Conservation (phyloP, 2,329 filamentous ascomycete species). For the Diaporthe aspalathi region DNA sequence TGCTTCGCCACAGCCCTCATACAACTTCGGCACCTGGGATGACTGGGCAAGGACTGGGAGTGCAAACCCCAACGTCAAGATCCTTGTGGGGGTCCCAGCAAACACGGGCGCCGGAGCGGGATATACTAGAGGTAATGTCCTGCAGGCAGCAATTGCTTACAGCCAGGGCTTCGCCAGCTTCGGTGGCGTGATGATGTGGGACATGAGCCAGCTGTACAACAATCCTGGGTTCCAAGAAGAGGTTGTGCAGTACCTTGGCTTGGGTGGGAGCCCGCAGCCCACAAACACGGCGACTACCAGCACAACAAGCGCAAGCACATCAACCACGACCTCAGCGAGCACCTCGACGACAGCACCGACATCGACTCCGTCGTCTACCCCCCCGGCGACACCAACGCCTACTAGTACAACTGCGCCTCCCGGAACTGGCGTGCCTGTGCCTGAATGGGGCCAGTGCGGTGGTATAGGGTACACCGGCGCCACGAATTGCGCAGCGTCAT, state of each 20-base stretch:
- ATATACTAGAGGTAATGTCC: constrained; percentile 60
- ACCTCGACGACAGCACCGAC: constrained; percentile 25
- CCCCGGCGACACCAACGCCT: constrained; percentile 14
- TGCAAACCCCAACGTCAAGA: constrained; percentile 69
- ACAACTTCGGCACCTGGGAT: constrained; percentile 74
- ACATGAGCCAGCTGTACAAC: constrained; percentile 69
- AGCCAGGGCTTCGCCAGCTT: constrained; percentile 68
- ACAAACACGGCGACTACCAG: constrained; percentile 35
- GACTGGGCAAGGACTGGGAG: constrained; percentile 70
- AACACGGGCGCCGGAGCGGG: constrained; percentile 65
- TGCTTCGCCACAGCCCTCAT: constrained; percentile 59
- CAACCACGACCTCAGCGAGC: constrained; percentile 27
- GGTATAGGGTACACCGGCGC: constrained; percentile 49
- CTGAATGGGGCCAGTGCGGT: constrained; percentile 53
- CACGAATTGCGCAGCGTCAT: constrained; percentile 48
- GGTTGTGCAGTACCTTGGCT: constrained; percentile 52
- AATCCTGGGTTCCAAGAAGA: constrained; percentile 67
- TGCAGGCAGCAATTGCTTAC: constrained; percentile 65
- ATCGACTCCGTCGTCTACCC: background rate
- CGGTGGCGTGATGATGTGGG: constrained; percentile 78
- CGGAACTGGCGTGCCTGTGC: constrained; percentile 41
- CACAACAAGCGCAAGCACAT: constrained; percentile 36
- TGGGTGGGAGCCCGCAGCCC: background rate
- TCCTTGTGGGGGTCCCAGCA: constrained; percentile 71
- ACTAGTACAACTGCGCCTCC: constrained; percentile 34